Base-by-base conservation (phyloP, 345 rosid species). In the Jatropha curcas region DNA sequence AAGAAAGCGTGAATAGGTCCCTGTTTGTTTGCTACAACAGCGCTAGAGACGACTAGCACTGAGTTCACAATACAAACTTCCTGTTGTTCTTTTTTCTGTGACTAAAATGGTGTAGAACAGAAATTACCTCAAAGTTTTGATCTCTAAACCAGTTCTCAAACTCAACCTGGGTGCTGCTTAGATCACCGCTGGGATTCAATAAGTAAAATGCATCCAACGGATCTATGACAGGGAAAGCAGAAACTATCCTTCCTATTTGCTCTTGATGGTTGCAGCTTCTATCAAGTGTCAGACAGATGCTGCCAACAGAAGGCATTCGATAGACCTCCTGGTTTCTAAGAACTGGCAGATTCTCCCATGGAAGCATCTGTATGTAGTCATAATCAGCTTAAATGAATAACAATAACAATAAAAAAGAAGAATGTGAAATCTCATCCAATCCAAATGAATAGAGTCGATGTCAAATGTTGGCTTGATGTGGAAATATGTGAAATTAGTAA, bases 251-350 rank as follows among this genome's bases (percentile, higher is more conserved):
- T 76, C 65, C 79, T 34, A 65, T 71, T 66, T 80, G 77, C 74
- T 86, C 86, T 77, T 76, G 84, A 11, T 55, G 69, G 60, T 71
- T 77, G 71, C 59, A 37, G 68, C 85, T 85, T 84, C 82, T 89
- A 64, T 88, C 80, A 48, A 90, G 82, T 45, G 82, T 82, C 27
- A 75, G 76, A 22, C 75, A 76, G 70, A 91, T 89, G 82, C 98
- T 92, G 70, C 87, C 86, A n/a, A 92, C 90, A 8, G 96, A 90
- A 67, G 99, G 99, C 95, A 95, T 89, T 57, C 98, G 94, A 81
- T 95, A 95, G 63, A 89, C 94, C 84, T 90, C 99, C 63, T 89
- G 94, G 62, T 85, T 88, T 84, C 98, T 84, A 50, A 95, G 83
- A 52, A 79, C 82, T 2, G 99, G 98, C 66, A 95, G 79, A 76